A percentile compares a stretch with the other conserved stretches of the same genome.
Conservation (phyloP, 164 flowering plant genomes). For the Santalum album region DNA sequence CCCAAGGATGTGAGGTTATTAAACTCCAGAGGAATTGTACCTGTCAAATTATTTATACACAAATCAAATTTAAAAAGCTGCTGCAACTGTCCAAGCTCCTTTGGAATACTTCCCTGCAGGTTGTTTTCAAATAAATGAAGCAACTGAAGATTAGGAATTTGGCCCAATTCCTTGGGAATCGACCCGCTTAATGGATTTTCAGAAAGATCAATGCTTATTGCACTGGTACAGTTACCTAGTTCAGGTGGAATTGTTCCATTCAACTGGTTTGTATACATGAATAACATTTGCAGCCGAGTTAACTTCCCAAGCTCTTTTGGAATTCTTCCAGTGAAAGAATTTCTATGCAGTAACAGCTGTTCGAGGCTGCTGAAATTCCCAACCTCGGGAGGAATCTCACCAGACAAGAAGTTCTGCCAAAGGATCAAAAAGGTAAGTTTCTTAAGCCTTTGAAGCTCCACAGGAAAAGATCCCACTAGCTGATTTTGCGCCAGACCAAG, state of each 20-base stretch:
- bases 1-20: slow-evolving; percentile 31
- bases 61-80: slow-evolving; percentile 33
- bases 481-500: slow-evolving; percentile 47
- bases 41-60: slow-evolving; percentile 48
- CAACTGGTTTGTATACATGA: slow-evolving; percentile 39
- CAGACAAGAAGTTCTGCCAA: slow-evolving; percentile 41
- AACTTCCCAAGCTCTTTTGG: slow-evolving; percentile 50
- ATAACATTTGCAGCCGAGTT: slow-evolving; percentile 24
- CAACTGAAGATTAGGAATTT: slow-evolving; percentile 32
- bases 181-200: slow-evolving; percentile 39
- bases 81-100: slow-evolving; percentile 31
- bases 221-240: slow-evolving; percentile 30
- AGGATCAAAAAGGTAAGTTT: slow-evolving; percentile 38
- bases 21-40: slow-evolving; percentile 33
- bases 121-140: slow-evolving; percentile 48
- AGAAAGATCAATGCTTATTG: slow-evolving; percentile 48
- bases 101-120: slow-evolving; percentile 45
- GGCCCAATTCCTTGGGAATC: slow-evolving; percentile 41
- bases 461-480: slow-evolving; percentile 38
- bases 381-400: slow-evolving; percentile 43
- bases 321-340: slow-evolving; percentile 32
- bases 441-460: slow-evolving; percentile 34
- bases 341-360: slow-evolving; percentile 37
- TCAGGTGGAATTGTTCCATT: slow-evolving; percentile 48
- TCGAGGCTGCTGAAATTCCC: slow-evolving; percentile 37